Evolutionary conservation across 164 flowering plant genomes (phyloP).

Genomic region (Dillenia turbinata): DNA sequence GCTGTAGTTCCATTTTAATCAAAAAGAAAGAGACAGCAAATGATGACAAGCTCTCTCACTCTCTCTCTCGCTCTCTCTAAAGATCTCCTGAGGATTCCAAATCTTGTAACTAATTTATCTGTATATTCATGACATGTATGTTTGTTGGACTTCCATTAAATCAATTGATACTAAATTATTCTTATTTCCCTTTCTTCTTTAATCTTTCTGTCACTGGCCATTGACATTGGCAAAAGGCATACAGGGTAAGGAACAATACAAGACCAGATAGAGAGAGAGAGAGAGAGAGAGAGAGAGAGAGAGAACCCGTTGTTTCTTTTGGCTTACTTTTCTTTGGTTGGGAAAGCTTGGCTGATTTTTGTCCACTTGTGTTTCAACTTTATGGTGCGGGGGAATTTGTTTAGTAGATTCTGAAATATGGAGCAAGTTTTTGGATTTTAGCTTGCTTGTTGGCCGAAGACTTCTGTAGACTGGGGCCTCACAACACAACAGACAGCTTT

Average conservation of each 20-base stretch:
- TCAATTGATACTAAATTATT: neutral
- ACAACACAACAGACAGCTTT: neutral
- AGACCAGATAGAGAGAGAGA: too few species aligned
- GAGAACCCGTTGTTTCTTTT: neutral
- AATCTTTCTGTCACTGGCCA: neutral
- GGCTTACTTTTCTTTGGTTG: neutral
- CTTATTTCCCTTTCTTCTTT: slow-evolving; percentile 3
- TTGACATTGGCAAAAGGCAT: slow-evolving; percentile 1
- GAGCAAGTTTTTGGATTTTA: slow-evolving; percentile 7
- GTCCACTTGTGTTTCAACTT: slow-evolving; percentile 2
- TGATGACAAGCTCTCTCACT: neutral
- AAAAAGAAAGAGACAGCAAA: neutral
- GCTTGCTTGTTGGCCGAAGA: neutral
- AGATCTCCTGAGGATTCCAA: neutral
- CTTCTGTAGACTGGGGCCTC: neutral
- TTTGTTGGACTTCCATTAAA: too few species aligned
- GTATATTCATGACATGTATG: too few species aligned
- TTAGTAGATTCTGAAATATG: neutral
- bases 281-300: neutral
- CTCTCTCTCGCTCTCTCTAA: neutral
- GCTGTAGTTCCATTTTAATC: slow-evolving; percentile 2
- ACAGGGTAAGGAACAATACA: too few species aligned
- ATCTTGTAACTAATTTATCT: too few species aligned
- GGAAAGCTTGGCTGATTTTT: neutral
- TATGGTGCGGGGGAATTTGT: slow-evolving; percentile 1